A percentile compares a stretch with the other conserved stretches of the same genome.
phyloP scores from a whole-genome alignment of 306 rosid species.

The Gleditsia sinensis region DNA sequence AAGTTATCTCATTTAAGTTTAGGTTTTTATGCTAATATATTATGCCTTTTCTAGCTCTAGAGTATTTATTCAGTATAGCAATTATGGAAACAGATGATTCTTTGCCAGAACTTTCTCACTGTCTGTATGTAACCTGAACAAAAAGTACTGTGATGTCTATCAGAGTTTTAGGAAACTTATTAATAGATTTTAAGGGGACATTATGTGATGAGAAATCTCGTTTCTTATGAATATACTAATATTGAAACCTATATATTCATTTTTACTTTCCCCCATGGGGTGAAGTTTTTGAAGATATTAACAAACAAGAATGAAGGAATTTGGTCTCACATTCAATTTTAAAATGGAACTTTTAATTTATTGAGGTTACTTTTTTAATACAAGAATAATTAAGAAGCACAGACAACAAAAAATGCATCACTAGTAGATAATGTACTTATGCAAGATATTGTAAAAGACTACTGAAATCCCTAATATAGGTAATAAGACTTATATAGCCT shows the following conservation, averaged over 20 bases:
- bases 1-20: constrained; percentile 42
- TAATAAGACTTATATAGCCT: background rate
- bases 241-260: background rate
- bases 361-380: constrained; percentile 1
- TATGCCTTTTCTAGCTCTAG: constrained; percentile 14
- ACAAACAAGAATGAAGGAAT: constrained; percentile 23
- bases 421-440: background rate
- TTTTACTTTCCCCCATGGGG: constrained; percentile 15
- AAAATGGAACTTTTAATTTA: constrained; percentile 1
- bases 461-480: background rate
- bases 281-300: constrained; percentile 5
- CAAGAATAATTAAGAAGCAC: background rate
- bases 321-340: constrained; percentile 24
- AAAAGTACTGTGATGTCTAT: background rate
- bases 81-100: background rate
- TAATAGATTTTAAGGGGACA: background rate
- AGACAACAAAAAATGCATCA: background rate
- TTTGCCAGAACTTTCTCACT: background rate
- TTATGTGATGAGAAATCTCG: background rate
- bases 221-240: background rate
- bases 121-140: constrained; percentile 4
- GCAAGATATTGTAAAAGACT: background rate
- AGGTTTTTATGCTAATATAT: constrained; percentile 21
- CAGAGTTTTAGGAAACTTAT: background rate
- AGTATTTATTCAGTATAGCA: background rate